phyloP scores from a whole-genome alignment of 495 filamentous ascomycete genomes.

The Neurospora sp. region DNA sequence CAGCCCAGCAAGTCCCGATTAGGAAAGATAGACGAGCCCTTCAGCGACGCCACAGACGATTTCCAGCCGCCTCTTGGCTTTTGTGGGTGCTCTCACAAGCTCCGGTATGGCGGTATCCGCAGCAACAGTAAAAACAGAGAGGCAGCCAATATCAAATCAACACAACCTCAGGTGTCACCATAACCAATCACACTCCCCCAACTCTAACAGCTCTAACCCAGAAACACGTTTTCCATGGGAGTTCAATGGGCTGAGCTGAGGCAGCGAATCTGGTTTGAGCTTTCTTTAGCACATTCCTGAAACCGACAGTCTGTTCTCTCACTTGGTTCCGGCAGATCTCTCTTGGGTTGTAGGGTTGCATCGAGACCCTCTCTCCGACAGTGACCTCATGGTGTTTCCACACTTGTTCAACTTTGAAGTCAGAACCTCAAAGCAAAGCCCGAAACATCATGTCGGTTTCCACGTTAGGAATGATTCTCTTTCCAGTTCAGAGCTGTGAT shows the following conservation, averaged over 20 bases:
- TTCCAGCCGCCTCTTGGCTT: conserved; percentile 1
- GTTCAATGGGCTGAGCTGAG: neutral
- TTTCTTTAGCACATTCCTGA: neutral
- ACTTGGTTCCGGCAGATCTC: neutral
- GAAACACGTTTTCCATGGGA: neutral
- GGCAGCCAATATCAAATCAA: neutral
- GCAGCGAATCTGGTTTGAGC: neutral
- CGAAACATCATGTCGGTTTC: neutral
- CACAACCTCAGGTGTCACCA: neutral
- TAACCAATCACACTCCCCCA: neutral
- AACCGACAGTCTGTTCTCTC: neutral
- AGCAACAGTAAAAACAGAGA: neutral
- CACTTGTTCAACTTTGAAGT: neutral
- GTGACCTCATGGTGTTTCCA: neutral
- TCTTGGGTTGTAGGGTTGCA: neutral
- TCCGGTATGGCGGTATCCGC: neutral
- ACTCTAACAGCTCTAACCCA: neutral
- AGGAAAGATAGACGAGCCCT: conserved; percentile 20
- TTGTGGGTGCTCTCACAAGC: neutral
- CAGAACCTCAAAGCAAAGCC: neutral
- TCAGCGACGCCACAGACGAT: conserved; percentile 22
- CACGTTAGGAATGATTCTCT: neutral
- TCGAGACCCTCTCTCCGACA: neutral
- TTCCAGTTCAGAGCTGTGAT: neutral
- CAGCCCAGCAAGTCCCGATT: conserved; percentile 10